phyloP scores from a whole-genome alignment of 257 asterid genomes.

The Petunia axillaris region DNA sequence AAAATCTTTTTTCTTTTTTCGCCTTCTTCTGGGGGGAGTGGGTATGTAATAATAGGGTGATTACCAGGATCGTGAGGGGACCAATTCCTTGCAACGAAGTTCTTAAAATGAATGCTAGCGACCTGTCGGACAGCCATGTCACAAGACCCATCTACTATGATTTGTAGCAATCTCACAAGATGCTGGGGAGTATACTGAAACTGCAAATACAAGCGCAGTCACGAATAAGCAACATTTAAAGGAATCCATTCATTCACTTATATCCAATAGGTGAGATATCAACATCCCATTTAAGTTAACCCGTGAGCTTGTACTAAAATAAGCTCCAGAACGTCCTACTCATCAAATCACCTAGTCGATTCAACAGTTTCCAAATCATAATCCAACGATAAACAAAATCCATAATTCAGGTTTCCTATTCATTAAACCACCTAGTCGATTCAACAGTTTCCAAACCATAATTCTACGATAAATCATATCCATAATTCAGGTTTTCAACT shows the following conservation, averaged over 20 bases:
- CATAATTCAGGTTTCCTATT: background rate
- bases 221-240: conserved; percentile 24
- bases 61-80: conserved; percentile 81
- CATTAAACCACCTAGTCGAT: background rate
- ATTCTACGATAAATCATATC: background rate
- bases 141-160: conserved; percentile 73
- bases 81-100: conserved; percentile 86
- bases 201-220: conserved; percentile 49
- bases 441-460: background rate
- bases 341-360: background rate
- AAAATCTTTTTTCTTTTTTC: background rate
- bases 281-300: conserved; percentile 3
- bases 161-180: conserved; percentile 95
- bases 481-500: background rate
- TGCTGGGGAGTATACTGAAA: conserved; percentile 86
- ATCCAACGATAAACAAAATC: background rate
- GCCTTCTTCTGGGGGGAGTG: background rate
- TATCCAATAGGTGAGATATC: conserved; percentile 20
- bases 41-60: background rate
- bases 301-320: conserved; percentile 8
- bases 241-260: background rate
- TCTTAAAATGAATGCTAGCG: conserved; percentile 95
- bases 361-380: background rate
- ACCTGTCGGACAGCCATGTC: conserved; percentile 93
- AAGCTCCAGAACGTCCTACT: background rate